These are phyloP conservation scores for Goniomonas avonlea DNA, from an alignment of 78 protist species.

Conservation along the genomic window DNA sequence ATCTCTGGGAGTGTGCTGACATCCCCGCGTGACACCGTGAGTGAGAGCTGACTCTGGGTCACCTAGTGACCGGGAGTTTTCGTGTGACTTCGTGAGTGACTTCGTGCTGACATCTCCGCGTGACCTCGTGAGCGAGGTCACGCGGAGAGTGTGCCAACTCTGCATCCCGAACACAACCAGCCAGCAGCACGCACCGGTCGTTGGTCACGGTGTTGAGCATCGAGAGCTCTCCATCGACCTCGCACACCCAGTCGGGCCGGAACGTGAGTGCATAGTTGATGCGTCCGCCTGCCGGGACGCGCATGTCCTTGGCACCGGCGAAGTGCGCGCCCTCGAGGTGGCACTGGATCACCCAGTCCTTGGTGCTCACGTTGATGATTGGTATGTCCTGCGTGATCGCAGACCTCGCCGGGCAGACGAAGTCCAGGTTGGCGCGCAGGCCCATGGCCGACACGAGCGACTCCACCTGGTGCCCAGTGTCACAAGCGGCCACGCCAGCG, in stretches of 20 bases:
- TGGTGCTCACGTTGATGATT: slow-evolving; percentile 1
- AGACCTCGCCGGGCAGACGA: slow-evolving; percentile 24
- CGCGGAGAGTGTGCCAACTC: too few relatives aligned
- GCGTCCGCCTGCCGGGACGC: background rate
- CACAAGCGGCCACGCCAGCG: too few relatives aligned
- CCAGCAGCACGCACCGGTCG: too few relatives aligned
- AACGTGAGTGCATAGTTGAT: slow-evolving; percentile 2
- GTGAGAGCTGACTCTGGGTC: too few relatives aligned
- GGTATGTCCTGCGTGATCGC: slow-evolving; percentile 41
- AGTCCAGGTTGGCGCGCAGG: slow-evolving; percentile 8
- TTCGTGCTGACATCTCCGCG: too few relatives aligned
- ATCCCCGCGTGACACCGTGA: too few relatives aligned
- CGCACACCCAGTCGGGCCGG: slow-evolving; percentile 15
- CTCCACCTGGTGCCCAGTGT: background rate
- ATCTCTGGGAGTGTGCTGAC: too few relatives aligned
- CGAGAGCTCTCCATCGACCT: slow-evolving; percentile 1
- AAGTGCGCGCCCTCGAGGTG: slow-evolving; percentile 38
- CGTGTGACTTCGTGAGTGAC: too few relatives aligned
- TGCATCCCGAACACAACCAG: too few relatives aligned
- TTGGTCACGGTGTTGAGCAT: background rate
- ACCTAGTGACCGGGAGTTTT: too few relatives aligned
- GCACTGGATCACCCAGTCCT: background rate
- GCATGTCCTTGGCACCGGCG: slow-evolving; percentile 31
- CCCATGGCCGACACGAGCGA: background rate
- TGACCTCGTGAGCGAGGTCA: too few relatives aligned